These are phyloP conservation scores for Solanum paucissectum DNA, from an alignment of 257 asterid genomes.

Conservation along the genomic window DNA sequence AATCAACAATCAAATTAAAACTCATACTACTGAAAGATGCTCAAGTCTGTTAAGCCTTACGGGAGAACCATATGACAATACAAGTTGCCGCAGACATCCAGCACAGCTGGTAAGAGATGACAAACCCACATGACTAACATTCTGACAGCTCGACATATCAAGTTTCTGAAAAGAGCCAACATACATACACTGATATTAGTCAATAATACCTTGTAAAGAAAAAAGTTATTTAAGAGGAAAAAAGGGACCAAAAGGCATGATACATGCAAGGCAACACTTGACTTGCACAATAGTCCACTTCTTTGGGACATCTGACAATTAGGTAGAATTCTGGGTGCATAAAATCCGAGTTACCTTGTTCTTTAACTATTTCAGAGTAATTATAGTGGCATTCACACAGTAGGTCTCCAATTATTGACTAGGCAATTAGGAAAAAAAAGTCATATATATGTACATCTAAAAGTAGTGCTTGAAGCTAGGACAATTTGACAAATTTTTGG, in stretches of 20 bases:
- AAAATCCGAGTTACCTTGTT: not conserved
- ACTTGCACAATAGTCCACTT: not conserved
- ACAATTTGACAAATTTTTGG: not conserved
- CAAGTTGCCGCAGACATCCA: slow-evolving; percentile 50
- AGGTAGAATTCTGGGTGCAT: not conserved
- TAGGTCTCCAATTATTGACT: not conserved
- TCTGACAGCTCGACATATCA: slow-evolving; percentile 85
- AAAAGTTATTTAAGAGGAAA: not conserved
- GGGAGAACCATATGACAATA: slow-evolving; percentile 60
- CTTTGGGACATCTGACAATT: not conserved
- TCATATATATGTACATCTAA: not conserved
- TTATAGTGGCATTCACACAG: not conserved
- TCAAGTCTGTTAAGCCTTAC: slow-evolving; percentile 25
- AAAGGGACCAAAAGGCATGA: not conserved
- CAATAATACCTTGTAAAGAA: not conserved
- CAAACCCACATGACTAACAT: slow-evolving; percentile 62
- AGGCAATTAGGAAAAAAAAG: not conserved
- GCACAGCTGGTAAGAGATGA: slow-evolving; percentile 63
- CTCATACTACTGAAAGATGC: not conserved
- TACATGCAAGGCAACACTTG: not conserved
- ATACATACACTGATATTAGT: not conserved
- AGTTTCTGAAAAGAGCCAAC: slow-evolving; percentile 51
- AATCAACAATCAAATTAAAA: not conserved
- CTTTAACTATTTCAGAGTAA: not conserved
- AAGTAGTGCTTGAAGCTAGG: not conserved